Evolutionary conservation across 2,329 filamentous ascomycete species (phyloP), one percentile per base, ranked within the genome.

Genomic region (Phyllosticta capitalensis): DNA sequence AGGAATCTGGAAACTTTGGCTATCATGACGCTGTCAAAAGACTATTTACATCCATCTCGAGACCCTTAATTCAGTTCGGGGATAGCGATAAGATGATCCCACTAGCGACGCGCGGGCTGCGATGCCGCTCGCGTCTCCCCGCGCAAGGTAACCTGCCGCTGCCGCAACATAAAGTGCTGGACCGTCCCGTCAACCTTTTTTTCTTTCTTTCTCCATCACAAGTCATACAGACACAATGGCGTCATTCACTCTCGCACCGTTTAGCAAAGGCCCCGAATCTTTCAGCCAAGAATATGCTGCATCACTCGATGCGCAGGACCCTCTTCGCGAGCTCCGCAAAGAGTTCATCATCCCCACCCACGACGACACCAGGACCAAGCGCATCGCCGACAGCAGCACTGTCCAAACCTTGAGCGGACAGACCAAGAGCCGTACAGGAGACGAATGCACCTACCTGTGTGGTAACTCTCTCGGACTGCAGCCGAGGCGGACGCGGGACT

Each of bases 401-500:
- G 56, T 60, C 38, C 58, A 59, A 24, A 12, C 51, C 5, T n/a
- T 58, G 21, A 56, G 59, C 10, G 48, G 57, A 55, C 63, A 65
- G 55, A 58, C 55, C 17, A 45, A 45, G 38, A 45, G 3, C 38
- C 38, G 38, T 14, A n/a, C 17, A 6, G 38, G 38, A n/a, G 38
- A 45, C 7, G 53, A 62, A 24, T 82, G 80, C 61, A 86, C 90
- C 61, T 96, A 96, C 72, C 85, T 96, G 63, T 92, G 90, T 65
- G 92, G 92, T 60, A 95, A 96, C 76, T 95, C 90, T 0, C 81
- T 96, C 1, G 91, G 91, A 45, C 82, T 92, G 3, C 91, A 96
- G 71, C 90, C 92, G 52, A 84, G 82, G 63, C 81, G 81, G 14
- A 85, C 86, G 0, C 78, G 81, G 19, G 75, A 80, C 17, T 85